phyloP scores from a whole-genome alignment of 108 stramenopile genomes.

The Skeletonema grethae region DNA sequence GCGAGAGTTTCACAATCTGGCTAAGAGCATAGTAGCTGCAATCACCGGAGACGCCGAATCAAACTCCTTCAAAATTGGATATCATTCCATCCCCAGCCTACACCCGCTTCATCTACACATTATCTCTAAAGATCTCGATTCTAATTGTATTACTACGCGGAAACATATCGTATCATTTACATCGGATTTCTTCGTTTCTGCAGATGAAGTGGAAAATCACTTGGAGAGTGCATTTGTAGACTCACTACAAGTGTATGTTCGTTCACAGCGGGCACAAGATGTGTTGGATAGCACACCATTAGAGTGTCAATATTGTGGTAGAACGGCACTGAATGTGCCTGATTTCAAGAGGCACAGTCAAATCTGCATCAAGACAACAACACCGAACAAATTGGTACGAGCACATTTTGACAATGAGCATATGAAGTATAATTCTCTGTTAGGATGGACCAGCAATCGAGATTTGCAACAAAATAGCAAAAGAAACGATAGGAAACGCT shows the following conservation, averaged over 20 bases:
- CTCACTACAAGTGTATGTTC: conserved; percentile 1
- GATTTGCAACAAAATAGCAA: not conserved
- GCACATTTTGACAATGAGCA: not conserved
- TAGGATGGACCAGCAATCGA: conserved; percentile 20
- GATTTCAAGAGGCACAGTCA: conserved; percentile 38
- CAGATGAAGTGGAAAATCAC: conserved; percentile 21
- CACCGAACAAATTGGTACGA: not conserved
- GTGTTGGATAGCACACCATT: conserved; percentile 5
- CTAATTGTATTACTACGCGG: conserved; percentile 14
- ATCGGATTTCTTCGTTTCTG: conserved; percentile 18
- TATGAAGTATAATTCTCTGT: conserved; percentile 14
- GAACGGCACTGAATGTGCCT: conserved; percentile 19
- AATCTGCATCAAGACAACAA: not conserved
- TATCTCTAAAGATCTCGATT: conserved; percentile 31
- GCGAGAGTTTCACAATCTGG: conserved; percentile 28
- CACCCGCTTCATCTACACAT: conserved; percentile 43
- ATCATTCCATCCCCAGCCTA: conserved; percentile 31
- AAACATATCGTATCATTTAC: conserved; percentile 28
- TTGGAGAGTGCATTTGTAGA: conserved; percentile 32
- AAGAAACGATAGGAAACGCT: not conserved
- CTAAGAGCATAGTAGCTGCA: conserved; percentile 10
- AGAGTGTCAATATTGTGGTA: conserved; percentile 13
- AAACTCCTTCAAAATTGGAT: conserved; percentile 21
- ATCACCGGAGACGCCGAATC: not conserved
- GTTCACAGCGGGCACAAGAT: conserved; percentile 19